A percentile compares a stretch with the other conserved stretches of the same genome.
These are phyloP conservation scores for Arachnopeziza araneosa DNA, from an alignment of 2,329 filamentous ascomycete species.

Conservation along the genomic window DNA sequence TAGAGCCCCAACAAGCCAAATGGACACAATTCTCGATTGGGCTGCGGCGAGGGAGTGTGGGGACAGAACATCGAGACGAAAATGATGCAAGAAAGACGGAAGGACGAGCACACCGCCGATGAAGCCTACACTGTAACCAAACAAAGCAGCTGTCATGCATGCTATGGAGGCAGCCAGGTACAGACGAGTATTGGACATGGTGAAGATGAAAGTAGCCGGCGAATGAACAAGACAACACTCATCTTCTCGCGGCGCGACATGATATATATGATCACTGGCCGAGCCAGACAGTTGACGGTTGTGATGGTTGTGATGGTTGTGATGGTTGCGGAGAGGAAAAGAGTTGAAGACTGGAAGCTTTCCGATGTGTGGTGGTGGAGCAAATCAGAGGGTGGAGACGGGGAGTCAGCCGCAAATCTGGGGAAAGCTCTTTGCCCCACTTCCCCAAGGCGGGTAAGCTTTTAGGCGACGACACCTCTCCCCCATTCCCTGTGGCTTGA, in stretches of 20 bases:
- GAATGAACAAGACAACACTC: background rate
- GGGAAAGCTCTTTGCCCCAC: background rate
- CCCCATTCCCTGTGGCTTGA: background rate
- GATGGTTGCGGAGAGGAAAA: background rate
- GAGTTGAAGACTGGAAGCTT: background rate
- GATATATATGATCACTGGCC: background rate
- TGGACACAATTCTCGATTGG: conserved; percentile 5
- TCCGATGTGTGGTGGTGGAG: background rate
- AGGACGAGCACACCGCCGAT: conserved; percentile 72
- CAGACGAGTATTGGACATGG: background rate
- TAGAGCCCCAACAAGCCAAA: conserved; percentile 7
- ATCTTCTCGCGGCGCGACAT: background rate
- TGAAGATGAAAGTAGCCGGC: background rate
- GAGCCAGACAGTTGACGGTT: background rate
- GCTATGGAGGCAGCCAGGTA: background rate
- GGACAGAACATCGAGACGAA: background rate
- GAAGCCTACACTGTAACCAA: conserved; percentile 61
- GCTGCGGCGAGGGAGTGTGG: conserved; percentile 1
- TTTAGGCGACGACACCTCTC: background rate
- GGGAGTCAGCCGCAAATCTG: background rate
- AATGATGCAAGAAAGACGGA: conserved; percentile 41
- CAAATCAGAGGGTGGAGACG: background rate
- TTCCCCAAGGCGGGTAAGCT: background rate
- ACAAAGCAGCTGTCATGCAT: conserved; percentile 26
- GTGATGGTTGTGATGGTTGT: background rate